These are phyloP conservation scores for Trametopsis cervina DNA, from an alignment of 768 basidiomycete genomes.

Conservation along the genomic window DNA sequence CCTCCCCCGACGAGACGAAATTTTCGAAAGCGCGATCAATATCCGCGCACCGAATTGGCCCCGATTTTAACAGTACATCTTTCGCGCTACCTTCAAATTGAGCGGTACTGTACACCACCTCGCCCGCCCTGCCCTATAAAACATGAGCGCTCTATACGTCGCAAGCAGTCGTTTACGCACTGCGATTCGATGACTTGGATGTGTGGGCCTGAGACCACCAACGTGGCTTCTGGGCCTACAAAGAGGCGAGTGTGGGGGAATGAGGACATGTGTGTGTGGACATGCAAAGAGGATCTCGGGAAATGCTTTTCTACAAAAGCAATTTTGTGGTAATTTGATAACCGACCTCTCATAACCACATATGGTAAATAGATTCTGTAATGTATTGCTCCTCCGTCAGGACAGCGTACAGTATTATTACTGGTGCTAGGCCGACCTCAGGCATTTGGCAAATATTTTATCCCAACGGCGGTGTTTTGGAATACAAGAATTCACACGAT, in stretches of 20 bases:
- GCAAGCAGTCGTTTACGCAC: conserved; percentile 32
- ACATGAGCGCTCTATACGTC: conserved; percentile 7
- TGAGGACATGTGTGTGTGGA: conserved; percentile 2
- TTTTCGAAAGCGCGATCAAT: conserved; percentile 37
- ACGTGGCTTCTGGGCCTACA: conserved; percentile 24
- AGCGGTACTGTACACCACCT: conserved; percentile 39
- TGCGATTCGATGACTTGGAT: conserved; percentile 50
- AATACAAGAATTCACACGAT: too few relatives aligned
- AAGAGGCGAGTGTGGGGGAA: conserved; percentile 48
- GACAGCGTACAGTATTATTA: too few relatives aligned
- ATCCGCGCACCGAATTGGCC: conserved; percentile 54
- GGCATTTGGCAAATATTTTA: too few relatives aligned
- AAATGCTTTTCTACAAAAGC: too few relatives aligned
- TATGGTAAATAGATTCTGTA: too few relatives aligned
- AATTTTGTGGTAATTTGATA: too few relatives aligned
- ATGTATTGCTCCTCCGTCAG: too few relatives aligned
- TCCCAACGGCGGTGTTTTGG: too few relatives aligned
- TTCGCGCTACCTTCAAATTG: conserved; percentile 25
- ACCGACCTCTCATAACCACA: too few relatives aligned
- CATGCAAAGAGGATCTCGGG: not conserved
- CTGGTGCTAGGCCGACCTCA: too few relatives aligned
- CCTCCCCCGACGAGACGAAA: conserved; percentile 65
- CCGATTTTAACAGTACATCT: conserved; percentile 35
- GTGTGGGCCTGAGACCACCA: conserved; percentile 53
- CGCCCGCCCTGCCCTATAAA: conserved; percentile 40